Conservation (phyloP, 371 early-diverging fungal species). For the Apophysomyces sp. region DNA sequence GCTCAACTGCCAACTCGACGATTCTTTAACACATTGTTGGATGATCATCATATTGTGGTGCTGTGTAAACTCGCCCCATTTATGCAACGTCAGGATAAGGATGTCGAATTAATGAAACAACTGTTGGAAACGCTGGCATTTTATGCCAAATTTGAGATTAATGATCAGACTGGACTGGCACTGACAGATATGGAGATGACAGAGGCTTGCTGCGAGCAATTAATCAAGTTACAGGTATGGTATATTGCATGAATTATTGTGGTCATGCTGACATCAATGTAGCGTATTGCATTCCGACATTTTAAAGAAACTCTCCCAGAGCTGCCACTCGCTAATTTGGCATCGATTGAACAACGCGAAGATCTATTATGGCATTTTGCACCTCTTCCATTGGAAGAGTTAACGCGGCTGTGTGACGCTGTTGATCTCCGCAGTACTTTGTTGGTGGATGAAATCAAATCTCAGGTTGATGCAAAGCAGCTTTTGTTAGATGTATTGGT, state of each 20-base stretch:
- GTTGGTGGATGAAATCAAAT: constrained; percentile 11
- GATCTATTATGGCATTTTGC: constrained; percentile 60
- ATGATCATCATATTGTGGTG: constrained; percentile 77
- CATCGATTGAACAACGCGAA: constrained; percentile 57
- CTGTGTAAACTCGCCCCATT: constrained; percentile 59
- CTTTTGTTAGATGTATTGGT: constrained; percentile 58
- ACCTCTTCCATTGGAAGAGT: constrained; percentile 41
- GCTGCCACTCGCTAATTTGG: constrained; percentile 74
- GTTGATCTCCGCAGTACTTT: constrained; percentile 58
- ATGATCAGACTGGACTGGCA: constrained; percentile 79
- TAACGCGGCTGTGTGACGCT: constrained; percentile 54
- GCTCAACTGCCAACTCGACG: constrained; percentile 91
- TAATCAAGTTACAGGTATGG: constrained; percentile 63
- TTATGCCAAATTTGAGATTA: constrained; percentile 79
- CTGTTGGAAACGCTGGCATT: constrained; percentile 65
- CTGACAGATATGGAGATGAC: constrained; percentile 68
- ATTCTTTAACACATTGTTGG: constrained; percentile 76
- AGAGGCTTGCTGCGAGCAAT: constrained; percentile 54
- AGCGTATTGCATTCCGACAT: constrained; percentile 63
- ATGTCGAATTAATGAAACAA: constrained; percentile 54
- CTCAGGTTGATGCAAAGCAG: constrained; percentile 30
- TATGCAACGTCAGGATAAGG: constrained; percentile 40
- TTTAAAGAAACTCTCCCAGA: constrained; percentile 69
- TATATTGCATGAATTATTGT: too few relatives aligned
- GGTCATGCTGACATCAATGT: background rate